Percentiles rank a stretch among this genome's conserved stretches.
Evolutionary conservation across 2,329 filamentous ascomycete species (phyloP).

Genomic region (Rutstroemia sp.): DNA sequence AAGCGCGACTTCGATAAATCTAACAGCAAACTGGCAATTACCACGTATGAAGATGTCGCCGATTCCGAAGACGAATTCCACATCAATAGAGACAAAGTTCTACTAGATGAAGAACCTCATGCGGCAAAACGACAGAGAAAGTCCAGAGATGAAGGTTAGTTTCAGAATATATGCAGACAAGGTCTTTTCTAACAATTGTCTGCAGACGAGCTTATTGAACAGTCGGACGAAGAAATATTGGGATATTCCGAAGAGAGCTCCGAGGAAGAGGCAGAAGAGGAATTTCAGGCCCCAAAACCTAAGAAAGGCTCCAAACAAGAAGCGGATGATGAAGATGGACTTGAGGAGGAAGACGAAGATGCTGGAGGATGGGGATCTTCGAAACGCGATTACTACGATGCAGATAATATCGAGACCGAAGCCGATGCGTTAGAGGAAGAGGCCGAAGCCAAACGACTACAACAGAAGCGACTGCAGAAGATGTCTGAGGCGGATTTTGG

Average conservation of each 20-base stretch:
- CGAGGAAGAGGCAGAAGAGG: conserved; percentile 31
- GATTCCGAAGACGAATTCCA: conserved; percentile 94
- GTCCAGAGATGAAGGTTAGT: conserved; percentile 55
- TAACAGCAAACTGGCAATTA: conserved; percentile 28
- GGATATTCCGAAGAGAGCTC: conserved; percentile 39
- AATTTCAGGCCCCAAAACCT: conserved; percentile 11
- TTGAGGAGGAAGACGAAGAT: conserved; percentile 48
- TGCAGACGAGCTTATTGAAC: conserved; percentile 45
- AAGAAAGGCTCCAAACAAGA: conserved; percentile 40
- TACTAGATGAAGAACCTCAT: conserved; percentile 73
- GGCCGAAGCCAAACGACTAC: conserved; percentile 76
- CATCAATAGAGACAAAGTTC: conserved; percentile 74
- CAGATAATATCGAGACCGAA: conserved; percentile 62
- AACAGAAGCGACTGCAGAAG: conserved; percentile 81
- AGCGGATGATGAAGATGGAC: conserved; percentile 44
- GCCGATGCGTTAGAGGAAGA: conserved; percentile 82
- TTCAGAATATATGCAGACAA: conserved; percentile 1
- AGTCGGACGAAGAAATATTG: conserved; percentile 57
- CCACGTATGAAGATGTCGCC: conserved; percentile 74
- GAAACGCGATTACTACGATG: conserved; percentile 87
- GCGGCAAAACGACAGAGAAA: conserved; percentile 66
- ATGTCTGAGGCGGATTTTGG: conserved; percentile 92
- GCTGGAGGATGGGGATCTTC: conserved; percentile 78
- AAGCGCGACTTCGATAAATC: conserved; percentile 3
- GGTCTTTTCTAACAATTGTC: conserved; percentile 9